Evolutionary conservation across 345 rosid genomes (phyloP).

Genomic region (Nephelium lappaceum): DNA sequence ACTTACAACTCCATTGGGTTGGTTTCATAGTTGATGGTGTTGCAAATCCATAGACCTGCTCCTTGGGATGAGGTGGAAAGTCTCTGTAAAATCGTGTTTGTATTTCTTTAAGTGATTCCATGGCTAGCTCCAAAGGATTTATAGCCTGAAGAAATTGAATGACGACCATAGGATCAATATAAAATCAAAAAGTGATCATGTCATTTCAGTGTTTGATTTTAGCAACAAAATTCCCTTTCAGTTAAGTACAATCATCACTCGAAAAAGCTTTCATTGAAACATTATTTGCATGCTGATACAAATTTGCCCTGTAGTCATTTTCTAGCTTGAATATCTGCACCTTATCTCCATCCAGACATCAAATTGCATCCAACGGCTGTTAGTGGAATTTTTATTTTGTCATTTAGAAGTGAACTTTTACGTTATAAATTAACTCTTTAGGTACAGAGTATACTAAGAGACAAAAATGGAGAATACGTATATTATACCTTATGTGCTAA

Average conservation of each 20-base stretch:
- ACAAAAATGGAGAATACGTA: background rate
- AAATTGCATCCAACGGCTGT: background rate
- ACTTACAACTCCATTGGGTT: conserved; percentile 94
- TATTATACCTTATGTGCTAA: conserved; percentile 81
- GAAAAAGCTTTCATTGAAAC: background rate
- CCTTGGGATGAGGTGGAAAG: conserved; percentile 83
- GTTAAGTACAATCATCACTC: background rate
- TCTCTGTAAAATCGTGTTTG: conserved; percentile 83
- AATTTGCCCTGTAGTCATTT: background rate
- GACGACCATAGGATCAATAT: background rate
- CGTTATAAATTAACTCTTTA: background rate
- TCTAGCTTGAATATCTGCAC: background rate
- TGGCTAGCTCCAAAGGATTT: conserved; percentile 84
- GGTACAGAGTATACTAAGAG: background rate
- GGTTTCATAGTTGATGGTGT: conserved; percentile 99
- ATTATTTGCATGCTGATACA: background rate
- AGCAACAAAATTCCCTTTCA: background rate
- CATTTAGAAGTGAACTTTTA: background rate
- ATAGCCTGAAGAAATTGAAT: conserved; percentile 66
- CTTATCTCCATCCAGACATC: background rate
- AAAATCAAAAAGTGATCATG: background rate
- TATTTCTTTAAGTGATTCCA: conserved; percentile 85
- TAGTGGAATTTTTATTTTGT: background rate
- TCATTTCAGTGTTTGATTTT: background rate
- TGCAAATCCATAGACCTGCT: conserved; percentile 83